These are phyloP conservation scores for Cenchrus americanus DNA, from an alignment of 176 grass and related monocot genomes.

Conservation along the genomic window DNA sequence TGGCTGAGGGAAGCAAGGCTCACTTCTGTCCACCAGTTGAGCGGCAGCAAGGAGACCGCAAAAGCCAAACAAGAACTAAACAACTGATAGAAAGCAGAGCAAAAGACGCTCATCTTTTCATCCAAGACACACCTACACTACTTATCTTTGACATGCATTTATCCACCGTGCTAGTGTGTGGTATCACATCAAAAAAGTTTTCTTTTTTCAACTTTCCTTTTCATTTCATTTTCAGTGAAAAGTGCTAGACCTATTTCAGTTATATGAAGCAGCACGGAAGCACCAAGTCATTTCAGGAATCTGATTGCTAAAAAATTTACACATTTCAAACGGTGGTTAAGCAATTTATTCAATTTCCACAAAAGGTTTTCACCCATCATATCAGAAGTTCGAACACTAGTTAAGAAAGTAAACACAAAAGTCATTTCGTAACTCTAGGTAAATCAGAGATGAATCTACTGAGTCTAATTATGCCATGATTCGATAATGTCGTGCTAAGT, in stretches of 20 bases:
- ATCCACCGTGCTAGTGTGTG: neutral
- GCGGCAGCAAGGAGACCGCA: conserved; percentile 13
- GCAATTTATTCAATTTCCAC: neutral
- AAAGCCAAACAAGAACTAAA: conserved; percentile 22
- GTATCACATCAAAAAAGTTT: conserved; percentile 15
- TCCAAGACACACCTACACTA: neutral
- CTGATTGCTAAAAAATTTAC: neutral
- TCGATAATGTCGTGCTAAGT: too few relatives aligned
- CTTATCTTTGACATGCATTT: conserved; percentile 15
- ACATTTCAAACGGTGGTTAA: neutral
- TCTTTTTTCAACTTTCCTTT: neutral
- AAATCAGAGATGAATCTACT: too few relatives aligned
- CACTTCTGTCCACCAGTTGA: conserved; percentile 37
- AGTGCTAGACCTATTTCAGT: neutral
- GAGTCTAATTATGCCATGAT: too few relatives aligned
- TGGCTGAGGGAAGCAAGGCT: conserved; percentile 15
- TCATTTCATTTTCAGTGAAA: conserved; percentile 19
- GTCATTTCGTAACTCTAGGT: too few relatives aligned
- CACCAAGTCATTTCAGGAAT: conserved; percentile 10
- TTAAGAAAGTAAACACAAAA: too few relatives aligned
- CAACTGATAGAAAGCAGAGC: neutral
- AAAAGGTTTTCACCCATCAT: too few relatives aligned
- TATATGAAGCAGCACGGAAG: neutral
- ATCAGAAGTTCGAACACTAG: too few relatives aligned
- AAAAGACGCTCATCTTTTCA: neutral